phyloP scores from a whole-genome alignment of 1,139 yeast species.

The Taiozyma onychis region DNA sequence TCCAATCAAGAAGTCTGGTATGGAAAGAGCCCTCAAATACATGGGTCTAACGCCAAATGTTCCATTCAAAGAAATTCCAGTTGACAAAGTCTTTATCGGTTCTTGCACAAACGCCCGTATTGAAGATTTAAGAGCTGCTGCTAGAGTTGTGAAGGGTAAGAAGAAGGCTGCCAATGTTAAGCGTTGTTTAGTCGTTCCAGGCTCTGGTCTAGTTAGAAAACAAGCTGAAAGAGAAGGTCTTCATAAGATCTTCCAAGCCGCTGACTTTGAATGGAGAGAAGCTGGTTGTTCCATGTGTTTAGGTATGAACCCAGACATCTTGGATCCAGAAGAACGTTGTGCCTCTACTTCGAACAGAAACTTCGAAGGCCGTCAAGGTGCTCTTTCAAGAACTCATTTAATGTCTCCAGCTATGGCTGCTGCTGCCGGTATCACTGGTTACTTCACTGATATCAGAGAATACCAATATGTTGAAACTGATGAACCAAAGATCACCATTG shows the following conservation, averaged over 20 bases:
- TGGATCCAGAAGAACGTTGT: slow-evolving; percentile 92
- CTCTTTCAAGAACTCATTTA: slow-evolving; percentile 89
- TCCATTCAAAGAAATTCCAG: slow-evolving; percentile 61
- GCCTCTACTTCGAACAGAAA: slow-evolving; percentile 98
- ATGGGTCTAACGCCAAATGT: slow-evolving; percentile 88
- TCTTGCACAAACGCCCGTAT: slow-evolving; percentile 97
- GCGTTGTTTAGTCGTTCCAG: slow-evolving; percentile 91
- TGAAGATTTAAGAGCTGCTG: slow-evolving; percentile 95
- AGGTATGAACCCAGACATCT: slow-evolving; percentile 98
- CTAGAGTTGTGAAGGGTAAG: slow-evolving; percentile 86
- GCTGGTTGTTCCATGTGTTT: slow-evolving; percentile 99
- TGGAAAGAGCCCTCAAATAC: slow-evolving; percentile 85
- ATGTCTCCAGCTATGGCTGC: slow-evolving; percentile 99
- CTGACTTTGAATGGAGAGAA: slow-evolving; percentile 98
- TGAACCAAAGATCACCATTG: slow-evolving; percentile 56
- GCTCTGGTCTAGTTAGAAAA: slow-evolving; percentile 87
- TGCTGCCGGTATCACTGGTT: slow-evolving; percentile 93
- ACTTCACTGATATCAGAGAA: slow-evolving; percentile 84
- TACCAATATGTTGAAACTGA: slow-evolving; percentile 57
- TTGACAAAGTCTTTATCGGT: slow-evolving; percentile 95
- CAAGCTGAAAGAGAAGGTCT: slow-evolving; percentile 96
- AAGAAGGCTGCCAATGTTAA: slow-evolving; percentile 78
- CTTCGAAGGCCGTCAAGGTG: slow-evolving; percentile 99
- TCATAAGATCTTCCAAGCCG: slow-evolving; percentile 81
- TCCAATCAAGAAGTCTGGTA: slow-evolving; percentile 74